A percentile compares a stretch with the other conserved stretches of the same genome.
Conservation (phyloP, 1,284 basidiomycete species). For the Neonothopanus nambi region DNA sequence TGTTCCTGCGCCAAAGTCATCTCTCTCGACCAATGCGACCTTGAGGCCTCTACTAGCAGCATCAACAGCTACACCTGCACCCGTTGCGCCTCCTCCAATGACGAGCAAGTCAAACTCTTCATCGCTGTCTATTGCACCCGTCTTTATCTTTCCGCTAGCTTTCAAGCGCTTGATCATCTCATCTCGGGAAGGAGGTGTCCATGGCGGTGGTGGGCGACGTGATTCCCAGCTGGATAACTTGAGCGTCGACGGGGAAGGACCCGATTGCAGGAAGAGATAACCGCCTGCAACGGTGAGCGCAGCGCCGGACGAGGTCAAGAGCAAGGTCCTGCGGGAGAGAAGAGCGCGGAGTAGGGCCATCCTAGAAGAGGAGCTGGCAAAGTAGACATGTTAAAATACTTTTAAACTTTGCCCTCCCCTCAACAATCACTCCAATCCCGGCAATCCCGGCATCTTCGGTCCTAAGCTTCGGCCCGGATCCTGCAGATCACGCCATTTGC, state of each 20-base stretch:
- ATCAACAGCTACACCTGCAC: constrained; percentile 92
- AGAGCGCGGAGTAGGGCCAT: background rate
- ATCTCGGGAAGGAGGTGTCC: constrained; percentile 70
- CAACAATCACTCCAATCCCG: too few species aligned
- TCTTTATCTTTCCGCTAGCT: constrained; percentile 37
- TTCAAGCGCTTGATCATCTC: constrained; percentile 64
- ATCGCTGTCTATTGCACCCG: constrained; percentile 20
- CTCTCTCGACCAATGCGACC: constrained; percentile 91
- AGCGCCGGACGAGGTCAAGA: constrained; percentile 44
- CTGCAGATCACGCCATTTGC: too few species aligned
- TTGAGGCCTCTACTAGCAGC: constrained; percentile 90
- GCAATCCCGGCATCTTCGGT: too few species aligned
- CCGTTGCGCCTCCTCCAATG: constrained; percentile 93
- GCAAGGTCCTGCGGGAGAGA: constrained; percentile 19
- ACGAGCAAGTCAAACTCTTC: constrained; percentile 81
- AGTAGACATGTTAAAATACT: too few species aligned
- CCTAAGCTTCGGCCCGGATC: too few species aligned
- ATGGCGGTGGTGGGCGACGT: constrained; percentile 67
- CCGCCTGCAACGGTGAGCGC: constrained; percentile 47
- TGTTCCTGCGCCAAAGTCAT: constrained; percentile 91
- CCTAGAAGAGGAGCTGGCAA: too few species aligned
- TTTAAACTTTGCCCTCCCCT: too few species aligned
- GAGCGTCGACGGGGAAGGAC: constrained; percentile 58
- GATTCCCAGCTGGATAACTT: constrained; percentile 35
- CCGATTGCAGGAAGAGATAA: constrained; percentile 71